Evolutionary conservation across 306 rosid species (phyloP).

Genomic region (Vicia sativa): DNA sequence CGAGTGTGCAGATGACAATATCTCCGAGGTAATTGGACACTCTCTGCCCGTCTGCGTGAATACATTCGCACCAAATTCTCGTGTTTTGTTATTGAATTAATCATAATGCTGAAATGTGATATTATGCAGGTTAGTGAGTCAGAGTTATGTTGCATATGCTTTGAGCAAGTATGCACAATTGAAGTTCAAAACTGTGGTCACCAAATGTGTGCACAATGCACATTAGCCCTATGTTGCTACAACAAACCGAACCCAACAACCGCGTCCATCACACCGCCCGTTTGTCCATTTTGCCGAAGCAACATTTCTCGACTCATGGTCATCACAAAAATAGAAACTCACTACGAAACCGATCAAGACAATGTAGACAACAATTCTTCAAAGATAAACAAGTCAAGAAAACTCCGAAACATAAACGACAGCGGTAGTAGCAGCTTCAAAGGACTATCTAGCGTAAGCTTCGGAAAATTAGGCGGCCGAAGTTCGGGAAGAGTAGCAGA

Average conservation of each 20-base stretch:
- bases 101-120: neutral
- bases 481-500: no score
- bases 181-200: constrained; percentile 95
- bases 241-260: constrained; percentile 90
- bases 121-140: constrained; percentile 80
- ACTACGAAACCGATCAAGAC: constrained; percentile 58
- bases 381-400: constrained; percentile 64
- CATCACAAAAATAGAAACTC: constrained; percentile 51
- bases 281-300: constrained; percentile 96
- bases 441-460: constrained; percentile 47
- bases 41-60: neutral
- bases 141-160: constrained; percentile 92
- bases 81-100: neutral
- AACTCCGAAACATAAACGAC: constrained; percentile 62
- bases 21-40: constrained; percentile 63
- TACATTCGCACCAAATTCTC: neutral
- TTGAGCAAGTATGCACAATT: constrained; percentile 87
- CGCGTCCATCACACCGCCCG: constrained; percentile 69
- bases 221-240: constrained; percentile 91
- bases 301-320: constrained; percentile 60
- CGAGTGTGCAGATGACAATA: constrained; percentile 54
- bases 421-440: constrained; percentile 87
- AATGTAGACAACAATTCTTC: constrained; percentile 47
- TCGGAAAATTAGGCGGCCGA: no score
- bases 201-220: constrained; percentile 99